Base-by-base conservation (phyloP, 2,329 filamentous ascomycete genomes). In the Teratosphaeriaceae sp. region DNA sequence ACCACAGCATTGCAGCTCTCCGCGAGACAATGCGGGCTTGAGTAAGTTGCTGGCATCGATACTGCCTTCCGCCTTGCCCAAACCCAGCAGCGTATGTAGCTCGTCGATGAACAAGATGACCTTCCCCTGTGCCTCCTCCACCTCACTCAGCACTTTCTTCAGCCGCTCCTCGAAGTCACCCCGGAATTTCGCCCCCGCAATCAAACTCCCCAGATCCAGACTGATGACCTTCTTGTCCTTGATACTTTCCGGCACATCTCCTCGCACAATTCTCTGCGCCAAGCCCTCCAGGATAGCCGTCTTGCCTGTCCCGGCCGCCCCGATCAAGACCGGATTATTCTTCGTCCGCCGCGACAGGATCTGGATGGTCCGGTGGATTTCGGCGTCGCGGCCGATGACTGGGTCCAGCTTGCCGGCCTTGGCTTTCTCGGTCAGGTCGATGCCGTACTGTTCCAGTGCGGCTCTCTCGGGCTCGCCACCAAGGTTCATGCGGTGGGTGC, bases 81-180 rank as follows among this genome's bases (percentile, higher is more conserved):
- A 74, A 1, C 92, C 92, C 2, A 97, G 78, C 0, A 98, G 72
- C 1, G 84, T 94, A 62, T 98, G 92, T 30, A 97, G 70, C 61
- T 97, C 92, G 59, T 97, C 92, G 40, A 97, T 85, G 66, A 98
- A 97, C 2, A 98, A 72, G 33, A 98, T 95, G 3, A 97, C 84
- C 43, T 86, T 80, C 24, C 92, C 92, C 40, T 95, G 74, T 1
- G 90, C 86, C 50, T 94, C 81, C 64, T 94, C 80, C 9, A 95
- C 89, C 63, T 97, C 92, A 56, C 85, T 88, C 60, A 98, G 65
- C 1, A 97, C 88, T 51, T 83, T 83, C 65, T 97, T 97, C 46
- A 97, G 62, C 31, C 92, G 76, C 62, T 98, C 92, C 62, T 98
- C 92, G 46, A 98, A 97, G 56, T 98, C 92, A 38, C 92, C 92